Percentiles rank a stretch among this genome's conserved stretches.
These are phyloP conservation scores for Dioszegia hungarica DNA, from an alignment of 768 basidiomycete species.

Conservation along the genomic window DNA sequence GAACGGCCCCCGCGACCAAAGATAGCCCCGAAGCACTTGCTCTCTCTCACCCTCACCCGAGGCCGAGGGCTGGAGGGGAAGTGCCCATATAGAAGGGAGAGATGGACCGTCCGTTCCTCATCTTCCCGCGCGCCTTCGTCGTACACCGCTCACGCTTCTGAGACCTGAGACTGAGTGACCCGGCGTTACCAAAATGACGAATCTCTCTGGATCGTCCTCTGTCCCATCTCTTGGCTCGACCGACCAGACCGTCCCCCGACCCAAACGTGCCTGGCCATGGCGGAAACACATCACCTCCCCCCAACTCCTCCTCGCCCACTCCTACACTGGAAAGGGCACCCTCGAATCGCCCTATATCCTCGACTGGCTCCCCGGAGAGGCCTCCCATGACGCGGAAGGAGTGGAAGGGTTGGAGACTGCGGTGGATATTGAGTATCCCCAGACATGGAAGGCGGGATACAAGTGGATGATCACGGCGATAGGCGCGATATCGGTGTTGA, in stretches of 20 bases:
- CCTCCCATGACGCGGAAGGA: background rate
- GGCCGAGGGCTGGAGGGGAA: too few species aligned
- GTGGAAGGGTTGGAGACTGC: background rate
- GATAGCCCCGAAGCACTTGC: too few species aligned
- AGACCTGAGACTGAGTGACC: too few species aligned
- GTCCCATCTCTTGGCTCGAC: background rate
- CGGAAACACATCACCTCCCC: slow-evolving; percentile 23
- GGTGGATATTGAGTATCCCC: slow-evolving; percentile 30
- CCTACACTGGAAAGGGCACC: slow-evolving; percentile 35
- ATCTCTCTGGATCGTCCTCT: too few species aligned
- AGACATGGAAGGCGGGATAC: slow-evolving; percentile 19
- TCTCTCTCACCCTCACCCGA: too few species aligned
- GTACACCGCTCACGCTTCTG: too few species aligned
- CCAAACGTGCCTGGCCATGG: slow-evolving; percentile 23
- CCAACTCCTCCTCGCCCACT: slow-evolving; percentile 15
- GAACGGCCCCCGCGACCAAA: too few species aligned
- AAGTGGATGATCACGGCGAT: slow-evolving; percentile 31
- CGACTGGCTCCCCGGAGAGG: slow-evolving; percentile 22
- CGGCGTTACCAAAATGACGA: too few species aligned
- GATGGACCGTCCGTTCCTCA: too few species aligned
- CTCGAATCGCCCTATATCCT: slow-evolving; percentile 38
- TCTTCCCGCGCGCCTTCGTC: too few species aligned
- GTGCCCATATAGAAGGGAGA: too few species aligned
- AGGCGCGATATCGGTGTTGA: slow-evolving; percentile 26
- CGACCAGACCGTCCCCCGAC: background rate